phyloP scores from a whole-genome alignment of 768 basidiomycete species.

The Lyophyllum atratum region DNA sequence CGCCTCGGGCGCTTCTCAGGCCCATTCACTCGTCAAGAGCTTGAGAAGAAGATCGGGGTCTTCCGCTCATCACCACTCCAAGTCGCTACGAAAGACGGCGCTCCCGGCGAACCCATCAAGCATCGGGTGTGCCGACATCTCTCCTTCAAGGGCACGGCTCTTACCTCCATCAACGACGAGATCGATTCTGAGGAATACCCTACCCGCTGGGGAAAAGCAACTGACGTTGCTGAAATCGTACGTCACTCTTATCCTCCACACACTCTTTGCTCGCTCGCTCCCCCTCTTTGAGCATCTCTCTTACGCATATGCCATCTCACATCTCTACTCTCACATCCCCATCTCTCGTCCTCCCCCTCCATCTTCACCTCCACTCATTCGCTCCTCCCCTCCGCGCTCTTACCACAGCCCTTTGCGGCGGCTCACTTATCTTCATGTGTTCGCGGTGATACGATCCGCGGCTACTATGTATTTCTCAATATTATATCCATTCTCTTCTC shows the following conservation, averaged over 20 bases:
- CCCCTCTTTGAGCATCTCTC: no score
- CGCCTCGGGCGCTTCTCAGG: constrained; percentile 7
- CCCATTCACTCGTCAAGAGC: constrained; percentile 1
- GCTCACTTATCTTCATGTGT: no score
- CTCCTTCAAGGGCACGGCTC: not conserved
- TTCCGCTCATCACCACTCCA: not conserved
- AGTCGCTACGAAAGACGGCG: no score
- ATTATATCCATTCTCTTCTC: not conserved
- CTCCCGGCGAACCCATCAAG: not conserved
- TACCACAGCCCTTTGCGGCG: no score
- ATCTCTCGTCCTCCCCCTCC: no score
- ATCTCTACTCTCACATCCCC: no score
- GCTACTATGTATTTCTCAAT: not conserved
- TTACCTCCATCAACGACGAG: constrained; percentile 9
- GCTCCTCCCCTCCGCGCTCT: no score
- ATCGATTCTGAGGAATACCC: not conserved
- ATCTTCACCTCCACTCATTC: no score
- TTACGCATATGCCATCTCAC: no score
- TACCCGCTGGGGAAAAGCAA: not conserved
- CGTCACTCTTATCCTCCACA: not conserved
- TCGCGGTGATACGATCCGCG: no score
- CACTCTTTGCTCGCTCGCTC: not conserved
- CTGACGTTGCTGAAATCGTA: not conserved
- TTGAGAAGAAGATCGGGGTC: constrained; percentile 1
- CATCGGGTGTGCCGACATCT: not conserved